A percentile compares a stretch with the other conserved stretches of the same genome.
These are phyloP conservation scores for Globisporangium spinosum DNA, from an alignment of 352 stramenopile species.

Conservation along the genomic window DNA sequence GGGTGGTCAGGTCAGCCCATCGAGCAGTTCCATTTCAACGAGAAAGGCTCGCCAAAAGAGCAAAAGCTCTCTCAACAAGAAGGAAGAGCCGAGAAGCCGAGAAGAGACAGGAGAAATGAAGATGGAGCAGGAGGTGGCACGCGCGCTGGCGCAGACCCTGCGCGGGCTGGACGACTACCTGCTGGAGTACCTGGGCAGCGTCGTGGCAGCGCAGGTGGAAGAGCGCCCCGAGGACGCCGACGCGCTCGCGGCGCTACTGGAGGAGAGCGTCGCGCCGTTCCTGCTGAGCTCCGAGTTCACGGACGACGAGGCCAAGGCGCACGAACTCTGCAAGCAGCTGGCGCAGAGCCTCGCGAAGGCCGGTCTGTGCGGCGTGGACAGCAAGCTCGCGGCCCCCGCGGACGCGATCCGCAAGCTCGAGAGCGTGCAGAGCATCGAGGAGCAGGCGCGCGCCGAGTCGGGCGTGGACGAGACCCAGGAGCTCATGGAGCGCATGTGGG, in stretches of 20 bases:
- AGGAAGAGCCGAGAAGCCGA: neutral
- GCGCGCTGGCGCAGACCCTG: constrained; percentile 49
- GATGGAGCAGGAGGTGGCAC: constrained; percentile 50
- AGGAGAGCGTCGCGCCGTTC: constrained; percentile 70
- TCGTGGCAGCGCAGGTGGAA: constrained; percentile 50
- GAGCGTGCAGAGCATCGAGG: constrained; percentile 67
- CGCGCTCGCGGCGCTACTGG: constrained; percentile 38
- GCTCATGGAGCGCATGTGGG: constrained; percentile 82
- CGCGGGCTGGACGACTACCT: constrained; percentile 59
- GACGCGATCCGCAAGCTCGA: constrained; percentile 56
- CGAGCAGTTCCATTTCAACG: neutral
- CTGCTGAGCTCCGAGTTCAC: constrained; percentile 51
- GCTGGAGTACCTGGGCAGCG: constrained; percentile 64
- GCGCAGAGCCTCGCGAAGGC: constrained; percentile 31
- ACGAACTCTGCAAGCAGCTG: constrained; percentile 38
- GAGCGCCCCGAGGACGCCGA: constrained; percentile 30
- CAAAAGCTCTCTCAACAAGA: neutral
- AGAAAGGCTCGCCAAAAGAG: neutral
- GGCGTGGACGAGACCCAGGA: constrained; percentile 52
- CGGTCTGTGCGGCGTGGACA: constrained; percentile 20
- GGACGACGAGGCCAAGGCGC: constrained; percentile 38
- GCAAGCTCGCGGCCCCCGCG: constrained; percentile 11
- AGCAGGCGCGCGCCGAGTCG: constrained; percentile 48
- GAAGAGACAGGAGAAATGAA: neutral
- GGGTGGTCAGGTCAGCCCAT: neutral